Base-by-base conservation (phyloP, 495 filamentous ascomycete species). In the Aspergillus asperescens region DNA sequence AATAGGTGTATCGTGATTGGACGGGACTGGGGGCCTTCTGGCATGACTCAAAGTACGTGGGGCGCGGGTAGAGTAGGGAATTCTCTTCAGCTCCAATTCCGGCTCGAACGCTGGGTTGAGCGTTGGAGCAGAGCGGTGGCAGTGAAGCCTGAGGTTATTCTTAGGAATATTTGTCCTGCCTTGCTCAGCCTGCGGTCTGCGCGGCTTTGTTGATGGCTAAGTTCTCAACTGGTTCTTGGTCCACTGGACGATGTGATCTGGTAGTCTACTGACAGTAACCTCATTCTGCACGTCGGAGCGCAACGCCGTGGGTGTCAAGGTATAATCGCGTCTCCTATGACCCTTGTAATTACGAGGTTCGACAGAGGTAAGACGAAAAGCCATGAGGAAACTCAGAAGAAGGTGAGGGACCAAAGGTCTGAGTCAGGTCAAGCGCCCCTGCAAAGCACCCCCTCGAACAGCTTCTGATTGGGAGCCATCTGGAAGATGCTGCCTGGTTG, bases 41-140 rank as follows among this genome's bases (percentile, higher is more conserved):
- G 34, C 55, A 57, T 57, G 55, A 53, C 44, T 48, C 37, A 48
- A 52, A 48, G 42, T 57, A 57, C 55, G 25, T 45, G 53, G 47
- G 55, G 34, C 13, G 13, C 38, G 55, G 44, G 55, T 57, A 57
- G 22, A 31, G 44, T 44, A 43, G 38, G 45, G 44, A 47, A 52
- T 39, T 45, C 18, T 43, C 25, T 29, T 15, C 40, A 23, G 6
- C 7, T 44, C 29, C 39, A 44, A 9, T 16, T 25, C 39, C 38
- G 16, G 20, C 18, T 12, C 47, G 22, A 25, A 19, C 3, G 2
- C 32, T 12, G 10, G 29, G 7, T 32, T 32, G 35, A 38, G 16
- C 23, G 15, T 27, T 18, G 20, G 31, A 20, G 25, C 19, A 13
- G 31, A 39, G 32, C 23, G 25, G 42, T 28, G 39, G 40, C 34